Percentiles rank a stretch among this genome's conserved stretches.
Conservation (phyloP, 805 yeast species). For the Starmerella floricola region DNA sequence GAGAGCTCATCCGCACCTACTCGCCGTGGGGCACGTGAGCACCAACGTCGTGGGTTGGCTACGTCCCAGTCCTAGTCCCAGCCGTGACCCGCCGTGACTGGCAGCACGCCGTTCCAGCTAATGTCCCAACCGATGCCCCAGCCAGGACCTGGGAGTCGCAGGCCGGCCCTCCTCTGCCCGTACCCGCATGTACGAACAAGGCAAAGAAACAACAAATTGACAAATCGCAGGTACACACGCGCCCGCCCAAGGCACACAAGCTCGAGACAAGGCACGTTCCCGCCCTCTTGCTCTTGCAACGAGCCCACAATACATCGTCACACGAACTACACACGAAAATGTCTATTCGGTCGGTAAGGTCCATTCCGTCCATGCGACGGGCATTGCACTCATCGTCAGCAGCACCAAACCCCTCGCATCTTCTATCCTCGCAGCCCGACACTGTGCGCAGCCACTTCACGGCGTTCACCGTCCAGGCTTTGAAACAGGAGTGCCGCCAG, state of each 20-base stretch:
- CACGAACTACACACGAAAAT: constrained; percentile 1
- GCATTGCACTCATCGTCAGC: constrained; percentile 23
- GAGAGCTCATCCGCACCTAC: no score
- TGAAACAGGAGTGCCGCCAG: constrained; percentile 46
- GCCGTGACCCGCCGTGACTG: no score
- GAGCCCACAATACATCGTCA: neutral
- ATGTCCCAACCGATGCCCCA: no score
- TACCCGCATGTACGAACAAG: neutral
- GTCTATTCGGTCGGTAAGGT: constrained; percentile 20
- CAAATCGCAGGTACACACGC: neutral
- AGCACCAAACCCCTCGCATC: constrained; percentile 27
- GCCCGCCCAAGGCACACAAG: no score
- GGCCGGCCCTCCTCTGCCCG: no score
- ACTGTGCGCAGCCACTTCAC: constrained; percentile 23
- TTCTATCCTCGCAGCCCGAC: constrained; percentile 21
- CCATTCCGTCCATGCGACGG: constrained; percentile 20
- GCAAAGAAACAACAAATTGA: constrained; percentile 1
- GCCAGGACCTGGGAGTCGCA: no score
- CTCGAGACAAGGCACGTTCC: neutral
- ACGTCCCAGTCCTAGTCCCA: no score
- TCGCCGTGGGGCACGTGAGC: no score
- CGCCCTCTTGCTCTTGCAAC: neutral
- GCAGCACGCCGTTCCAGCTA: no score
- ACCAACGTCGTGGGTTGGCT: no score
- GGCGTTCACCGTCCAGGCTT: constrained; percentile 40